Percentiles rank a stretch among this genome's conserved stretches.
phyloP scores from a whole-genome alignment of 306 rosid genomes.

The Cicer arietinum region DNA sequence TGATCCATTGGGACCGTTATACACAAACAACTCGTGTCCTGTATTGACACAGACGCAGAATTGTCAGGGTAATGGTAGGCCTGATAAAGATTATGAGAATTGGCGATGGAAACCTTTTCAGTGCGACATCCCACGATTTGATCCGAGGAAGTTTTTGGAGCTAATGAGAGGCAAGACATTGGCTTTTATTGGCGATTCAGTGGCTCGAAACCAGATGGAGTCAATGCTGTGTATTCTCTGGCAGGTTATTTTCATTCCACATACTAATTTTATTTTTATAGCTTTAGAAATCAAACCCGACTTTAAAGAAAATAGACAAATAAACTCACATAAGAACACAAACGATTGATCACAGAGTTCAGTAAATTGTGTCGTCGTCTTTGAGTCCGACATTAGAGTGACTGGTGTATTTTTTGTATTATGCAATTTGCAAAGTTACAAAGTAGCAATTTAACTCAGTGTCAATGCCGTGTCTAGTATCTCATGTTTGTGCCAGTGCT shows the following conservation, averaged over 20 bases:
- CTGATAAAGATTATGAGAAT: slow-evolving; percentile 91
- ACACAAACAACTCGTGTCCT: slow-evolving; percentile 88
- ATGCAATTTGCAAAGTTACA: no score
- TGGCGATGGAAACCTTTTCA: slow-evolving; percentile 96
- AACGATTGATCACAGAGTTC: no score
- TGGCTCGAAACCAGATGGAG: slow-evolving; percentile 98
- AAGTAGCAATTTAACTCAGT: no score
- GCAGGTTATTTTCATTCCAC: slow-evolving; percentile 65
- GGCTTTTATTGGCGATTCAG: slow-evolving; percentile 96
- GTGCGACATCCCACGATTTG: slow-evolving; percentile 89
- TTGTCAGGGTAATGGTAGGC: slow-evolving; percentile 97
- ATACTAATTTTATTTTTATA: slow-evolving; percentile 35
- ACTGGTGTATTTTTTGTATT: no score
- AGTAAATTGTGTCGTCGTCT: no score
- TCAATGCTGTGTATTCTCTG: slow-evolving; percentile 88
- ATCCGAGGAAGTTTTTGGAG: slow-evolving; percentile 72
- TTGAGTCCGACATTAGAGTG: no score
- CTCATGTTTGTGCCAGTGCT: no score
- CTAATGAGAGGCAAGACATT: slow-evolving; percentile 93
- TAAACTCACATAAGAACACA: no score
- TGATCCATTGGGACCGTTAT: slow-evolving; percentile 79
- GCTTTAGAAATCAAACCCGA: no score
- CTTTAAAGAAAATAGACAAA: no score
- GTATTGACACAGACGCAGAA: slow-evolving; percentile 91
- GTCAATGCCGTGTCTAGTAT: not conserved